Percentiles rank a stretch among this genome's conserved stretches.
phyloP scores from a whole-genome alignment of 345 rosid genomes.

The Eucalyptus cloeziana region DNA sequence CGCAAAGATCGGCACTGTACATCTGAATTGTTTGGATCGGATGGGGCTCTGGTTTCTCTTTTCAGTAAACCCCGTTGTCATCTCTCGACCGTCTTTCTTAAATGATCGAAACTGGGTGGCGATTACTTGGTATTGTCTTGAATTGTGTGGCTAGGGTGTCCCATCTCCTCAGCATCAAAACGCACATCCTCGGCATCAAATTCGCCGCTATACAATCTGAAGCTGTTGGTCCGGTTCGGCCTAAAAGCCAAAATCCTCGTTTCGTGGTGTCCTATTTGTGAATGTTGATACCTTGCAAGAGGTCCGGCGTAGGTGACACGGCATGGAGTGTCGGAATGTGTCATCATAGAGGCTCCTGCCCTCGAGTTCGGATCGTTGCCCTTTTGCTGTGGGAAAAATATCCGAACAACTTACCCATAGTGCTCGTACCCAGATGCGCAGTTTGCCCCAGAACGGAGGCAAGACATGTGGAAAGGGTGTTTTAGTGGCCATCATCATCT shows the following conservation, averaged over 20 bases:
- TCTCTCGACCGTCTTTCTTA: not conserved
- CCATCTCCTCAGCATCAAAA: not conserved
- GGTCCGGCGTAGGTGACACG: not conserved
- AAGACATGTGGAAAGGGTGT: not conserved
- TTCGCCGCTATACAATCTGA: not conserved
- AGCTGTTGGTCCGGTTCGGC: not conserved
- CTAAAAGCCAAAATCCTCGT: not conserved
- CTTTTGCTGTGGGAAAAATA: not conserved
- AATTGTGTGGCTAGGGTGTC: not conserved
- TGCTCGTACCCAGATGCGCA: not conserved
- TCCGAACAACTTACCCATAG: not conserved
- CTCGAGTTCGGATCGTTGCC: not conserved
- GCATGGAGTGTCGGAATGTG: not conserved
- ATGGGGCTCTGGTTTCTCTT: not conserved
- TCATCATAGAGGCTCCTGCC: not conserved
- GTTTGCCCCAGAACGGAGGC: not conserved
- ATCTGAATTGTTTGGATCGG: not conserved
- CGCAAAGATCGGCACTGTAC: not conserved
- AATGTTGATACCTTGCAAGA: not conserved
- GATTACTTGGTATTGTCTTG: not conserved
- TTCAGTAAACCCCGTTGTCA: not conserved
- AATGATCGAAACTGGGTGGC: not conserved
- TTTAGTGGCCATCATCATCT: not conserved
- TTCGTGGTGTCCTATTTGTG: not conserved
- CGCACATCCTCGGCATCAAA: not conserved